Conservation (phyloP, 768 basidiomycete species). For the Serendipita sp. region DNA sequence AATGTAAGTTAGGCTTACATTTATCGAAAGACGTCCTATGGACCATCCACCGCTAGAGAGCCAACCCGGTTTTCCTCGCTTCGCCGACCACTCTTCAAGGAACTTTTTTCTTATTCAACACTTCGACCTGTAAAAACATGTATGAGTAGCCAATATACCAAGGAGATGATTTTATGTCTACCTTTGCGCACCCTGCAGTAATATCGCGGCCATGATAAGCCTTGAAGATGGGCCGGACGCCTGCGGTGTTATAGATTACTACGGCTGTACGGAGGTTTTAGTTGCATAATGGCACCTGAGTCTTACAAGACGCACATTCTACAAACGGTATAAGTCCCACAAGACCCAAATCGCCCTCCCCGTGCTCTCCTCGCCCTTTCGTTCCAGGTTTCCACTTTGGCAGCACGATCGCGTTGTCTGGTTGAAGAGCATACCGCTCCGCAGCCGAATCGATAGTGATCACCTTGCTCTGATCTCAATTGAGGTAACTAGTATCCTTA, state of each 20-base stretch:
- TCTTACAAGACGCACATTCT: conserved; percentile 41
- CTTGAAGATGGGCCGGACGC: conserved; percentile 75
- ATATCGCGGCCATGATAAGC: conserved; percentile 82
- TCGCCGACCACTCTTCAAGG: neutral
- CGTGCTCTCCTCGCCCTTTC: neutral
- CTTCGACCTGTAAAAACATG: neutral
- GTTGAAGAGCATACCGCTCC: conserved; percentile 63
- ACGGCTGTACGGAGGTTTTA: conserved; percentile 42
- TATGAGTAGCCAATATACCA: neutral
- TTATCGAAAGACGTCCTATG: neutral
- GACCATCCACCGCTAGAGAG: neutral
- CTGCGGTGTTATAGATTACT: conserved; percentile 73
- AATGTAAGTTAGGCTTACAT: neutral
- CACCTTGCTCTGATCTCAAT: conserved; percentile 84
- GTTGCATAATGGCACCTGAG: neutral
- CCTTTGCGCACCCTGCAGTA: conserved; percentile 69
- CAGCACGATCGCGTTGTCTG: conserved; percentile 74
- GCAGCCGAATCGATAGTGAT: conserved; percentile 71
- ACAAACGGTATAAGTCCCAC: conserved; percentile 94
- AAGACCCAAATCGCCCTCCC: conserved; percentile 54
- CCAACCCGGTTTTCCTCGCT: neutral
- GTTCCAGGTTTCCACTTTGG: conserved; percentile 71
- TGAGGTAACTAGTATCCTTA: conserved; percentile 92
- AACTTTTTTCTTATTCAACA: neutral
- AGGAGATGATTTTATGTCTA: neutral